Percentiles rank a stretch among this genome's conserved stretches.
Evolutionary conservation across 2,329 filamentous ascomycete genomes (phyloP).

Genomic region (Aaosphaeria arxii): DNA sequence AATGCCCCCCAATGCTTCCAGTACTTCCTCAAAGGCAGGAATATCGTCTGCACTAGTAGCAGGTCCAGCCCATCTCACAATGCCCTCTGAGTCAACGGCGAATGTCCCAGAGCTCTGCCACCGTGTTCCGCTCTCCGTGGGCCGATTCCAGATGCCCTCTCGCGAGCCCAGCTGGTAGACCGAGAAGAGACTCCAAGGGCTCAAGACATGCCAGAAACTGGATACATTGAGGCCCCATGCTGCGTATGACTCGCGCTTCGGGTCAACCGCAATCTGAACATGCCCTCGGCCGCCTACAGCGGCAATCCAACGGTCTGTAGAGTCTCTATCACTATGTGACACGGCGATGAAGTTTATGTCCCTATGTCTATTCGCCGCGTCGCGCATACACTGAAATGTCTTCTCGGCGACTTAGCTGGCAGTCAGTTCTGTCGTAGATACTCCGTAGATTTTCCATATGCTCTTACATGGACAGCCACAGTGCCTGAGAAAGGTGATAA

Average conservation of each 20-base stretch:
- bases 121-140: conserved; percentile 62
- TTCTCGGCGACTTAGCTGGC: conserved; percentile 61
- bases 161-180: conserved; percentile 57
- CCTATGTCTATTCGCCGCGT: conserved; percentile 19
- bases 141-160: conserved; percentile 65
- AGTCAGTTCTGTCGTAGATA: conserved; percentile 2
- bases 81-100: conserved; percentile 53
- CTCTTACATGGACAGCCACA: conserved; percentile 70
- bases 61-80: conserved; percentile 53
- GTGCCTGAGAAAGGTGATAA: conserved; percentile 68
- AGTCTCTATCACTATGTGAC: conserved; percentile 29
- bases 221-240: conserved; percentile 64
- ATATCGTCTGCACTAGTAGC: conserved; percentile 52
- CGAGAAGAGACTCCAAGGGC: conserved; percentile 56
- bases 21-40: conserved; percentile 38
- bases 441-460: not conserved
- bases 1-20: too few species aligned
- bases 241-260: conserved; percentile 58
- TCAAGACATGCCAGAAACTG: conserved; percentile 61
- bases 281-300: conserved; percentile 52
- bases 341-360: conserved; percentile 31
- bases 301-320: conserved; percentile 33
- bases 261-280: conserved; percentile 59
- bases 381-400: conserved; percentile 45
- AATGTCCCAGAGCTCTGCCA: conserved; percentile 70